phyloP scores from a whole-genome alignment of 2,329 filamentous ascomycete species.

The Verticillium zaregamsianum region DNA sequence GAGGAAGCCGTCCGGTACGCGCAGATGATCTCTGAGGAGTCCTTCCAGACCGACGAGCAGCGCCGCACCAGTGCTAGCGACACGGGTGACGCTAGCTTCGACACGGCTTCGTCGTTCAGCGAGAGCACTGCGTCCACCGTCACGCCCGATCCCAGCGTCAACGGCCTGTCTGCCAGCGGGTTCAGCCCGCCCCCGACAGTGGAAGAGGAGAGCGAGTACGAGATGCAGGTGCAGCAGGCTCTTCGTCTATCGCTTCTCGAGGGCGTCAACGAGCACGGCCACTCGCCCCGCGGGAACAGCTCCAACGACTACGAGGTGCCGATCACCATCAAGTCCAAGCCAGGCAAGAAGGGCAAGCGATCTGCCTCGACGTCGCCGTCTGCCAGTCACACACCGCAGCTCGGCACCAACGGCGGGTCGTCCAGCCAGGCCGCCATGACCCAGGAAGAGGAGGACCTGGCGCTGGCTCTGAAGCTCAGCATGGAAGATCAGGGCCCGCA shows the following conservation, averaged over 20 bases:
- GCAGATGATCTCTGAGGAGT: constrained; percentile 62
- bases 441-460: constrained; percentile 50
- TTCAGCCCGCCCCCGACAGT: constrained; percentile 22
- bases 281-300: constrained; percentile 40
- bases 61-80: constrained; percentile 47
- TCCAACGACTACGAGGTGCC: constrained; percentile 47
- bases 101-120: constrained; percentile 36
- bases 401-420: constrained; percentile 14
- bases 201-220: constrained; percentile 50
- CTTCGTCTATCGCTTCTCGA: constrained; percentile 59
- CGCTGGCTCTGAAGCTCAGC: constrained; percentile 57
- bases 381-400: constrained; percentile 25
- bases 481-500: constrained; percentile 43
- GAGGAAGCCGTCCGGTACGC: constrained; percentile 63
- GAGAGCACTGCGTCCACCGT: constrained; percentile 41
- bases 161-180: constrained; percentile 19
- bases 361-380: constrained; percentile 29
- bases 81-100: constrained; percentile 41
- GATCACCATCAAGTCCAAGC: constrained; percentile 42
- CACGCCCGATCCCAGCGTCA: constrained; percentile 52
- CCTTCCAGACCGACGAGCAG: constrained; percentile 52
- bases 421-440: constrained; percentile 2
- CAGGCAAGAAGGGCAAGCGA: constrained; percentile 35
- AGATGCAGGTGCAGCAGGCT: constrained; percentile 58
- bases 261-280: constrained; percentile 41